phyloP scores from a whole-genome alignment of 1,284 basidiomycete species.

The Stereum hirsutum region DNA sequence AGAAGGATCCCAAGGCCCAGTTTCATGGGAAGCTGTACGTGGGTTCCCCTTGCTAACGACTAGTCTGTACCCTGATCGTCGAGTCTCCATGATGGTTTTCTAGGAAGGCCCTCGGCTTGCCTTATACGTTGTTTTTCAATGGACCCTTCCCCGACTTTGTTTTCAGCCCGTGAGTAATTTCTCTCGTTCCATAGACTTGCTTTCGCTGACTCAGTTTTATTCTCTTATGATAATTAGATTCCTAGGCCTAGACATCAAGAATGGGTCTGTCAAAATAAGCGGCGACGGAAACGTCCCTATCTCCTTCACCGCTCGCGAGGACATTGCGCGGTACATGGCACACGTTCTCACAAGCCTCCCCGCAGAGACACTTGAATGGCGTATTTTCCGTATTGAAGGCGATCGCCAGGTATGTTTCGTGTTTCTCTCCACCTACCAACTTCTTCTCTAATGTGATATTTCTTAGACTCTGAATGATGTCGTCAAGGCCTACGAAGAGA shows the following conservation, averaged over 20 bases:
- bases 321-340: slow-evolving; percentile 12
- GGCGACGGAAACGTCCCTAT: slow-evolving; percentile 6
- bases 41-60: no score
- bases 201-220: not conserved
- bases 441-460: no score
- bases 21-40: slow-evolving; percentile 4
- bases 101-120: slow-evolving; percentile 5
- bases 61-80: no score
- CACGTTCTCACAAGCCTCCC: slow-evolving; percentile 12
- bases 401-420: slow-evolving; percentile 8
- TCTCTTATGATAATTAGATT: no score
- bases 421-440: no score
- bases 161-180: slow-evolving; percentile 6
- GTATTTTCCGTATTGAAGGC: slow-evolving; percentile 11
- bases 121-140: slow-evolving; percentile 5
- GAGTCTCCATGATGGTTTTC: no score
- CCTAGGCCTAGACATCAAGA: slow-evolving; percentile 2
- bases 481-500: slow-evolving; percentile 6
- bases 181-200: not conserved
- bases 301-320: slow-evolving; percentile 8
- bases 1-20: not conserved
- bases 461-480: slow-evolving; percentile 12
- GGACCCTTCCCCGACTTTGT: slow-evolving; percentile 7
- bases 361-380: slow-evolving; percentile 6
- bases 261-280: slow-evolving; percentile 3